A percentile compares a stretch with the other conserved stretches of the same genome.
Conservation (phyloP, 1,284 basidiomycete genomes). For the Tylopilus sp. region DNA sequence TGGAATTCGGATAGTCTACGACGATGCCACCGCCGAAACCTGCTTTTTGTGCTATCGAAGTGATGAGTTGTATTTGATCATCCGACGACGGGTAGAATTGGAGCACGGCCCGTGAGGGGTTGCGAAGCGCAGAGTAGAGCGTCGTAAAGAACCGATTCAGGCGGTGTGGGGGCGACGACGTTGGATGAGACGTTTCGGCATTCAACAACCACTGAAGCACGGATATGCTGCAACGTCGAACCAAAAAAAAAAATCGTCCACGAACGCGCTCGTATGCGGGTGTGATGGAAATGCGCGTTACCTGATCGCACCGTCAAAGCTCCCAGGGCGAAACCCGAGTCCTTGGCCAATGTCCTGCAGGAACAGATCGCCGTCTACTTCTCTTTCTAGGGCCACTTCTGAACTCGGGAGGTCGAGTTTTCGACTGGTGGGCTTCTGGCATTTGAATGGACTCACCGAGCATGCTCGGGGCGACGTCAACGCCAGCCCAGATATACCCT, state of each 20-base stretch:
- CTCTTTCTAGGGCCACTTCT: conserved; percentile 92
- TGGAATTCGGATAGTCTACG: conserved; percentile 95
- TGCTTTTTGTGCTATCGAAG: conserved; percentile 86
- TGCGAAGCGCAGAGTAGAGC: conserved; percentile 85
- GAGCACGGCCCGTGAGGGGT: conserved; percentile 90
- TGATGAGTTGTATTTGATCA: conserved; percentile 94
- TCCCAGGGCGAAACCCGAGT: conserved; percentile 91
- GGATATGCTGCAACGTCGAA: conserved; percentile 66
- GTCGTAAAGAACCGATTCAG: conserved; percentile 95
- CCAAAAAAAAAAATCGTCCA: neutral
- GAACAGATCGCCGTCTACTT: conserved; percentile 91
- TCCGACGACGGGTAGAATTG: conserved; percentile 96
- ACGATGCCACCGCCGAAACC: conserved; percentile 97
- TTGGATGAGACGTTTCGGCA: conserved; percentile 88
- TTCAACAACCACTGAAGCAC: conserved; percentile 99
- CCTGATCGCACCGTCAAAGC: conserved; percentile 98
- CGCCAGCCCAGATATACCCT: conserved; percentile 91
- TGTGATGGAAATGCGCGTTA: conserved; percentile 30
- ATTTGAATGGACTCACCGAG: conserved; percentile 55
- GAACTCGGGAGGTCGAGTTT: neutral
- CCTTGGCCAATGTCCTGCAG: conserved; percentile 92
- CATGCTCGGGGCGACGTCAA: conserved; percentile 97
- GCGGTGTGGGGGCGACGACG: conserved; percentile 88
- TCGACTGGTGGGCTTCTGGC: neutral
- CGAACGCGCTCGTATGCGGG: neutral